A percentile compares a stretch with the other conserved stretches of the same genome.
These are phyloP conservation scores for Hemisphaericaspora lyxosophila DNA, from an alignment of 1,139 yeast species.

Conservation along the genomic window DNA sequence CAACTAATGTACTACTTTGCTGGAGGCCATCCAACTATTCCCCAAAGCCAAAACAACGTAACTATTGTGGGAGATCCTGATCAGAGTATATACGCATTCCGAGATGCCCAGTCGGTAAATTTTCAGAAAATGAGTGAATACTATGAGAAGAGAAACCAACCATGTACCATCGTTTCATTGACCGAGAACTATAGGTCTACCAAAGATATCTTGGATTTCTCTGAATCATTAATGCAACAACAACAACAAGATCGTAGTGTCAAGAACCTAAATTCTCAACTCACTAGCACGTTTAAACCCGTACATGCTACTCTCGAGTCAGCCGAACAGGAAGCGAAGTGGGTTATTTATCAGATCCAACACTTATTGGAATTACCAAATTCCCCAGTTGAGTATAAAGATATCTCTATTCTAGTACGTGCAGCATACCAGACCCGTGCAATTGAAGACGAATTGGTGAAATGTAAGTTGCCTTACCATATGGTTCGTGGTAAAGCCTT, in stretches of 20 bases:
- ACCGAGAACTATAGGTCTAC: conserved; percentile 82
- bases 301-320: conserved; percentile 41
- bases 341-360: conserved; percentile 56
- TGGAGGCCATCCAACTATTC: conserved; percentile 27
- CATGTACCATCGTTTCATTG: conserved; percentile 40
- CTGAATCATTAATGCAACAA: conserved; percentile 67
- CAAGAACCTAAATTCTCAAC: conserved; percentile 50
- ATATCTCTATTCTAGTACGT: conserved; percentile 72
- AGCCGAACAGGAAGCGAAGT: conserved; percentile 53
- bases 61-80: conserved; percentile 97
- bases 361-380: conserved; percentile 42
- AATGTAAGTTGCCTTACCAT: conserved; percentile 57
- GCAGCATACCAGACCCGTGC: conserved; percentile 55
- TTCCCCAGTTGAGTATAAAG: conserved; percentile 42
- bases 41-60: conserved; percentile 42
- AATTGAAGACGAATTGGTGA: conserved; percentile 62
- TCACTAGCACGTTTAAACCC: conserved; percentile 43
- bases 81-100: conserved; percentile 86
- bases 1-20: conserved; percentile 65
- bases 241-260: conserved; percentile 51
- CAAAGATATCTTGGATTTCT: conserved; percentile 57
- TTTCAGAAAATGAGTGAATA: conserved; percentile 57
- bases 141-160: conserved; percentile 29
- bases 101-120: conserved; percentile 75
- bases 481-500: conserved; percentile 73